Base-by-base conservation (phyloP, 1,139 yeast species). In the Hemisphaericaspora xylofermentans region DNA sequence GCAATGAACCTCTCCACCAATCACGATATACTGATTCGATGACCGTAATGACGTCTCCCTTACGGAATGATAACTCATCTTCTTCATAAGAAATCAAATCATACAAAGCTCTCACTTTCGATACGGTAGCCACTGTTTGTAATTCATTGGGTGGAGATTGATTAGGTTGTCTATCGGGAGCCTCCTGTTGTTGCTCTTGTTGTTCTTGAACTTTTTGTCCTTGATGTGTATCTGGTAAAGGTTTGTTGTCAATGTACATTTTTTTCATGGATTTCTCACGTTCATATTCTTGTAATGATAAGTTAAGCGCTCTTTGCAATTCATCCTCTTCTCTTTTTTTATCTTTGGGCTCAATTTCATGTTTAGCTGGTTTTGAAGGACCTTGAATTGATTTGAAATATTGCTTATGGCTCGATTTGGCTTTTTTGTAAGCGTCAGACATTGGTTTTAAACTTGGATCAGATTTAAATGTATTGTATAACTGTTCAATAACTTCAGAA, bases 1-100 rank as follows among this genome's bases (percentile, higher is more conserved):
- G 63, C 39, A 91, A 66, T 4, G 93, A 80, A 4, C 98, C 98
- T 51, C 88, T 76, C 86, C 97, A 88, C 98, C 98, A 93, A 59
- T 93, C 98, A 47, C 88, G 76, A 61, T 89, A 89, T 6, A 87
- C 95, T 14, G 87, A 78, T 54, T 89, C 98, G 37, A 91, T 74
- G 1, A 93, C 96, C 1, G 85, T 84, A 38, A 93, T 91, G 2
- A 82, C 70, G 56, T 85, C 94, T 17, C 88, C 91, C 52, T 81
- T 83, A 36, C 79, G 71, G 58, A 85, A 84, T 0, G 88, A 80
- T 19, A 85, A 64, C 46, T 85, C 89, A 48, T 83, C 89, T 2
- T 78, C 79, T 52, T 83, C 91, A 38, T 78, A 74, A 1, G 95
- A 79, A 15, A 77, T 70, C 36, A 91, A 71, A 57, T 89, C 96